Evolutionary conservation across 768 basidiomycete species (phyloP).

Genomic region (Xerocomus brunneocitrinus): DNA sequence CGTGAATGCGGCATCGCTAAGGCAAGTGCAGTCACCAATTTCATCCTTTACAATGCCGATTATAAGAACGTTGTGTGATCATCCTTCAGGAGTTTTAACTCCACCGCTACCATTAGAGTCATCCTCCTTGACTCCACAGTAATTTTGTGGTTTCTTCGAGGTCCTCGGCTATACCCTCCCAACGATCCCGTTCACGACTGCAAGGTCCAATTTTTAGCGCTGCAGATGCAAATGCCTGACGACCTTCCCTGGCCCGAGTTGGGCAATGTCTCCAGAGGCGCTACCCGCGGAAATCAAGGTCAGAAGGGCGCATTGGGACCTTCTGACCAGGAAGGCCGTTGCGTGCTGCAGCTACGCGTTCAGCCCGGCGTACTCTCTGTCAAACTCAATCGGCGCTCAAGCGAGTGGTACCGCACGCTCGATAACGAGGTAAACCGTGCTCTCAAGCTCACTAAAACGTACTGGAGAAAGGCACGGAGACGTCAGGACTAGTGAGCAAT

Average conservation of each 20-base stretch:
- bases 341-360: conserved; percentile 72
- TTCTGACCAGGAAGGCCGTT: conserved; percentile 71
- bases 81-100: conserved; percentile 36
- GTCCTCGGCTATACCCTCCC: conserved; percentile 13
- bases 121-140: conserved; percentile 19
- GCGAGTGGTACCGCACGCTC: conserved; percentile 78
- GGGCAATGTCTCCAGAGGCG: conserved; percentile 80
- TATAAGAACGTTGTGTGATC: conserved; percentile 34
- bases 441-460: conserved; percentile 80
- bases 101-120: conserved; percentile 29
- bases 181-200: conserved; percentile 3
- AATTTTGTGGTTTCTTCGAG: conserved; percentile 10
- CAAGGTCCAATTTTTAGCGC: conserved; percentile 6
- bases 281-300: conserved; percentile 81
- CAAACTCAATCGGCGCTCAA: conserved; percentile 66
- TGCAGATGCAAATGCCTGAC: conserved; percentile 46
- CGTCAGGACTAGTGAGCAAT: conserved; percentile 60
- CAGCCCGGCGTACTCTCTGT: conserved; percentile 81
- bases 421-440: conserved; percentile 77
- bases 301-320: conserved; percentile 75
- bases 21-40: conserved; percentile 22
- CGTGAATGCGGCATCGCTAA: conserved; percentile 36
- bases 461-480: conserved; percentile 78
- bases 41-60: conserved; percentile 30
- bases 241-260: conserved; percentile 85